A percentile compares a stretch with the other conserved stretches of the same genome.
Conservation (phyloP, 306 rosid species). For the Lathyrus oleraceus region DNA sequence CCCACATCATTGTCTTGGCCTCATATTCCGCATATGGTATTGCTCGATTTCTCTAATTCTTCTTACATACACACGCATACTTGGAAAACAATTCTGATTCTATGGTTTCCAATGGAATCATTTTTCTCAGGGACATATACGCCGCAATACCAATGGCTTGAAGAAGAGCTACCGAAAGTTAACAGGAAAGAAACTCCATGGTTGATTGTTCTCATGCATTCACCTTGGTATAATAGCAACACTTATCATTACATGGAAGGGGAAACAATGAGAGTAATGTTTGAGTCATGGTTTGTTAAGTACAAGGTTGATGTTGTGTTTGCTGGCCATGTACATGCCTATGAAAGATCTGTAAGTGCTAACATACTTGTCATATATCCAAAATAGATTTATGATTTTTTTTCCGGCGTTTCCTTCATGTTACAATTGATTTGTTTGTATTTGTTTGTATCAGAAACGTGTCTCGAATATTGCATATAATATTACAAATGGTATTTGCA, state of each 20-base stretch:
- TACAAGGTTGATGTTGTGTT: too few relatives aligned
- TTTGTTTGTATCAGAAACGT: constrained; percentile 53
- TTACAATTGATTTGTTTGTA: neutral
- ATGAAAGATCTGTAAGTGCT: neutral
- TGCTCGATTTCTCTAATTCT: neutral
- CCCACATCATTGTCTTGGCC: constrained; percentile 74
- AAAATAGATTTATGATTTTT: neutral
- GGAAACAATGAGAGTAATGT: too few relatives aligned
- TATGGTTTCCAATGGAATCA: neutral
- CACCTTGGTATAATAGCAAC: too few relatives aligned
- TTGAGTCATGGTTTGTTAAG: too few relatives aligned
- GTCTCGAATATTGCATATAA: constrained; percentile 74
- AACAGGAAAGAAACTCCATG: too few relatives aligned
- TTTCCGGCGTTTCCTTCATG: neutral
- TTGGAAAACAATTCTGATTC: neutral
- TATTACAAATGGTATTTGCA: constrained; percentile 67
- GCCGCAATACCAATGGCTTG: too few relatives aligned
- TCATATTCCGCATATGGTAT: constrained; percentile 77
- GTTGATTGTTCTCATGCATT: too few relatives aligned
- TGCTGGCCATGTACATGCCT: too few relatives aligned
- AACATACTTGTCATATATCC: neutral
- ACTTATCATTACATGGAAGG: too few relatives aligned
- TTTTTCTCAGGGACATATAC: constrained; percentile 63
- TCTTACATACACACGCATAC: neutral
- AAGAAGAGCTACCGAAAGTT: too few relatives aligned